Conservation (phyloP, 2,329 filamentous ascomycete species). For the Alternaria tenuissima region DNA sequence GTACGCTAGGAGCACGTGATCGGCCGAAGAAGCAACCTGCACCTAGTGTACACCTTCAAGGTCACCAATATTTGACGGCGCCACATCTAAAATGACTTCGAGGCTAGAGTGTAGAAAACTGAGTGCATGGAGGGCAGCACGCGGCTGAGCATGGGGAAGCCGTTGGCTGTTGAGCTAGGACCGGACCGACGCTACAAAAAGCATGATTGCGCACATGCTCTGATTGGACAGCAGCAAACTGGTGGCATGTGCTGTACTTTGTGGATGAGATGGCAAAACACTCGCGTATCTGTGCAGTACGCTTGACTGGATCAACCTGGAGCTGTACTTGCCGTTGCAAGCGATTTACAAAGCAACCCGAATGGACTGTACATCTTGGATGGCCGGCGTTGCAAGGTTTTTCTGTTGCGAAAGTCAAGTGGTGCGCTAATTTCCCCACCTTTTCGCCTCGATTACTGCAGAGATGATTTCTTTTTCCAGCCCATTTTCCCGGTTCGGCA, state of each 20-base stretch:
- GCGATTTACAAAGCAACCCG: no score
- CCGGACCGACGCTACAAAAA: not conserved
- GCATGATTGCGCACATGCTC: not conserved
- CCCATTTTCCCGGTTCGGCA: not conserved
- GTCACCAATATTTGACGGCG: no score
- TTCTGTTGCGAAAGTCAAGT: not conserved
- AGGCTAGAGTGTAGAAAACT: no score
- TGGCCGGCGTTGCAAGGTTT: accelerated
- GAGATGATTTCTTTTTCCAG: not conserved
- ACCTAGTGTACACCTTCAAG: no score
- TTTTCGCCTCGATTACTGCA: not conserved
- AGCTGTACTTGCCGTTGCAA: not conserved
- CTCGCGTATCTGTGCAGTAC: not conserved
- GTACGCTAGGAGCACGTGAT: no score
- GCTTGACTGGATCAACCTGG: not conserved
- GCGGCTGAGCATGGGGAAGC: no score
- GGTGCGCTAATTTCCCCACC: not conserved
- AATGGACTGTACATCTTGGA: not conserved
- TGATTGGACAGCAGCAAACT: not conserved
- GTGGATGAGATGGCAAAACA: accelerated
- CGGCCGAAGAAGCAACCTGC: no score
- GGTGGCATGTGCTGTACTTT: not conserved
- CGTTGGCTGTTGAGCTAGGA: not conserved
- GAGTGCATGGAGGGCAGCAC: no score
- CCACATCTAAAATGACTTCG: no score